These are phyloP conservation scores for Opeltia flavorubescens DNA, from an alignment of 495 filamentous ascomycete species.

Conservation along the genomic window DNA sequence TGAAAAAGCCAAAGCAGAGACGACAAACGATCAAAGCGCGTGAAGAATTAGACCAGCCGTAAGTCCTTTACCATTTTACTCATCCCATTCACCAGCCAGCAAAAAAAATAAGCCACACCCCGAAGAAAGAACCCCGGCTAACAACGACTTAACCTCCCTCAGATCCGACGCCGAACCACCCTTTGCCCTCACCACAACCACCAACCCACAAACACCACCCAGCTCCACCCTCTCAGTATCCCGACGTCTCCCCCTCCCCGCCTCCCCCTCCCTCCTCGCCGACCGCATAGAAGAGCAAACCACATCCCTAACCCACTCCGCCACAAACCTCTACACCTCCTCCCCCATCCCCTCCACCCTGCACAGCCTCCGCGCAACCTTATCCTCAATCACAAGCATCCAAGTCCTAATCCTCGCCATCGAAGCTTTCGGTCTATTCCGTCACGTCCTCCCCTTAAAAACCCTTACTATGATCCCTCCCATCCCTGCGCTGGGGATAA, in stretches of 20 bases:
- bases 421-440: conserved; percentile 47
- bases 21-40: conserved; percentile 27
- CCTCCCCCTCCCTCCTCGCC: conserved; percentile 75
- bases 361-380: conserved; percentile 40
- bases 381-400: conserved; percentile 56
- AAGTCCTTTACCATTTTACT: conserved; percentile 16
- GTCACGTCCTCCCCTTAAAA: conserved; percentile 48
- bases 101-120: too few species aligned
- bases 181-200: background rate
- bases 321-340: conserved; percentile 28
- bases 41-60: conserved; percentile 29
- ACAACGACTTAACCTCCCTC: too few species aligned
- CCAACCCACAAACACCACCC: conserved; percentile 16
- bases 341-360: conserved; percentile 29
- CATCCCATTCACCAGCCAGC: too few species aligned
- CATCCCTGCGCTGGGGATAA: conserved; percentile 29
- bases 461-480: conserved; percentile 59
- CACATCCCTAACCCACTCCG: conserved; percentile 39
- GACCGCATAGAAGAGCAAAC: conserved; percentile 67
- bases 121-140: too few species aligned
- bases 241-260: conserved; percentile 49
- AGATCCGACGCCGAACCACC: conserved; percentile 4
- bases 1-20: conserved; percentile 23
- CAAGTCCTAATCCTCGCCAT: conserved; percentile 33
- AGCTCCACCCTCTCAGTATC: conserved; percentile 29